Conservation (phyloP, 2,329 filamentous ascomycete species). For the Calonectria hawksworthii region DNA sequence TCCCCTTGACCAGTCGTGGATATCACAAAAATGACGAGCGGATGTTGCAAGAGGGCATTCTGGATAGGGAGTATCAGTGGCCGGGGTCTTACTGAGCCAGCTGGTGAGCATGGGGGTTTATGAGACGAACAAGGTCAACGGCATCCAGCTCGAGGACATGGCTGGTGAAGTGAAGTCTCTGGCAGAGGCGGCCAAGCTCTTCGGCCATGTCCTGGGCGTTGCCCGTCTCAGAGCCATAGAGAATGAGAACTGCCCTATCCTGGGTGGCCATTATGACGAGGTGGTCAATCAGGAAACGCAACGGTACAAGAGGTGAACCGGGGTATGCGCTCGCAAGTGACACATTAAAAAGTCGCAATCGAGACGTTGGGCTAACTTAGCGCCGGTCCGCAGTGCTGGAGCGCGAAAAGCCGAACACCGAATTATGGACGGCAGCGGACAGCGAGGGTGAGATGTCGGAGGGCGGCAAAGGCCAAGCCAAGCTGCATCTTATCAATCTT, state of each 20-base stretch:
- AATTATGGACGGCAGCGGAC: background rate
- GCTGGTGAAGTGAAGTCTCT: constrained; percentile 84
- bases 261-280: constrained; percentile 42
- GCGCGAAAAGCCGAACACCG: constrained; percentile 17
- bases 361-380: constrained; percentile 11
- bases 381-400: constrained; percentile 16
- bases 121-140: constrained; percentile 76
- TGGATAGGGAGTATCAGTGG: constrained; percentile 47
- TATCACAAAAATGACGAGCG: constrained; percentile 82
- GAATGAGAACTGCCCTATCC: constrained; percentile 71
- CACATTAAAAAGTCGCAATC: constrained; percentile 21
- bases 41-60: constrained; percentile 65
- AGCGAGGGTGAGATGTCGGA: background rate
- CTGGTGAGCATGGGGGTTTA: background rate
- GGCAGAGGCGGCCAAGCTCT: constrained; percentile 80
- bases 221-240: constrained; percentile 96
- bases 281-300: background rate
- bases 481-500: constrained; percentile 19
- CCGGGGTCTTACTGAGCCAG: background rate
- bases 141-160: constrained; percentile 83
- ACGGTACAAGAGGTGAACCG: background rate
- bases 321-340: constrained; percentile 18
- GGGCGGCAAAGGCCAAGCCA: background rate
- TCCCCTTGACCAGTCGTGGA: constrained; percentile 97
- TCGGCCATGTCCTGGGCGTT: constrained; percentile 93